Percentiles rank a stretch among this genome's conserved stretches.
Evolutionary conservation across 2,329 filamentous ascomycete genomes (phyloP).

Genomic region (Trichoderma sp.): DNA sequence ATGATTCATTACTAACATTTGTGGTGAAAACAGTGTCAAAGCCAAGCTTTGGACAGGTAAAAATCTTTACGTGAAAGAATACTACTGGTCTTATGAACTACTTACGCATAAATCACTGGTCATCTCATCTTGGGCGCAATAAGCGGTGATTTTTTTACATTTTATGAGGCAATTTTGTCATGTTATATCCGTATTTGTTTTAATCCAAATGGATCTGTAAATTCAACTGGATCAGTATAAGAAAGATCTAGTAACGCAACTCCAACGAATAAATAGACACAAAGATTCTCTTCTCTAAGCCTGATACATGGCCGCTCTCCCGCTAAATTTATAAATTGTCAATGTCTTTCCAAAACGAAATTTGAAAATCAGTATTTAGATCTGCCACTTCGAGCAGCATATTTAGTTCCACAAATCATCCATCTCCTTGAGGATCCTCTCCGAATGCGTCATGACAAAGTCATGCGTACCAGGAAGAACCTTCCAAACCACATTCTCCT

Average conservation of each 20-base stretch:
- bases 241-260: neutral
- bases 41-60: constrained; percentile 60
- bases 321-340: neutral
- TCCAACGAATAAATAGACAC: neutral
- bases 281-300: constrained; percentile 3
- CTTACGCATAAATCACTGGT: neutral
- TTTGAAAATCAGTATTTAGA: neutral
- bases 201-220: neutral
- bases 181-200: neutral
- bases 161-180: neutral
- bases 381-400: no score
- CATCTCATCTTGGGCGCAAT: neutral
- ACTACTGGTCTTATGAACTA: neutral
- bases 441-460: constrained; percentile 62
- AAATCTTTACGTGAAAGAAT: constrained; percentile 25
- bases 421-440: constrained; percentile 50
- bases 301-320: neutral
- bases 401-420: constrained; percentile 51
- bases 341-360: neutral
- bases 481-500: constrained; percentile 53
- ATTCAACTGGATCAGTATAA: neutral
- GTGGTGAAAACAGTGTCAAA: constrained; percentile 54
- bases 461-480: constrained; percentile 61
- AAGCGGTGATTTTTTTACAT: neutral
- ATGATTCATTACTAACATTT: constrained; percentile 33